A percentile compares a stretch with the other conserved stretches of the same genome.
Evolutionary conservation across 192 early-diverging fungal genomes (phyloP).

Genomic region (Rhizoclosmatium sp.): DNA sequence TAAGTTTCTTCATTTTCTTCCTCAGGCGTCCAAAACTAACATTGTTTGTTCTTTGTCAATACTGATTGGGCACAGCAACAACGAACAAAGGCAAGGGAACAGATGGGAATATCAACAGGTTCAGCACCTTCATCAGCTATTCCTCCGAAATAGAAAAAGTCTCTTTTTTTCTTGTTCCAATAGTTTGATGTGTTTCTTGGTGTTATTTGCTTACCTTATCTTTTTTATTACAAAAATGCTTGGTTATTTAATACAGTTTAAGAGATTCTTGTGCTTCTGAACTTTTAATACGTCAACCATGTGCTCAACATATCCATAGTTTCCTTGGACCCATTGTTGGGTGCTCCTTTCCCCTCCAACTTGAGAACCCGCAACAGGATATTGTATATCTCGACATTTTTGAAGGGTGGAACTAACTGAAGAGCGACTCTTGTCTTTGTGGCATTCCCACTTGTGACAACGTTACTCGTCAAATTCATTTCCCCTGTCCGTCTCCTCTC

Average conservation of each 20-base stretch:
- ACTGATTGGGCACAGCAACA: constrained; percentile 55
- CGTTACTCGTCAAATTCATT: background rate
- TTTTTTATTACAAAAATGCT: too few relatives aligned
- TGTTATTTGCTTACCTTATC: background rate
- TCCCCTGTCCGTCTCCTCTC: background rate
- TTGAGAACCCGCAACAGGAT: constrained; percentile 5
- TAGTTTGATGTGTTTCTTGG: background rate
- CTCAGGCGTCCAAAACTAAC: background rate
- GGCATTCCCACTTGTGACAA: background rate
- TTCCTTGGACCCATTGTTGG: constrained; percentile 74
- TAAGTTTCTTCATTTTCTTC: constrained; percentile 14
- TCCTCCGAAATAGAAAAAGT: background rate
- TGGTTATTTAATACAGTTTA: too few relatives aligned
- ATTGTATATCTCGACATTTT: constrained; percentile 30
- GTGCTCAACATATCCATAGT: constrained; percentile 25
- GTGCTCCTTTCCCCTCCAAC: constrained; percentile 56
- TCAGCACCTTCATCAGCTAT: background rate
- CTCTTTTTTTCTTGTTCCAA: background rate
- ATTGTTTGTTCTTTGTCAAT: constrained; percentile 7
- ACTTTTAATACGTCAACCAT: constrained; percentile 12
- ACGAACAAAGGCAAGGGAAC: constrained; percentile 33
- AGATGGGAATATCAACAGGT: too few relatives aligned
- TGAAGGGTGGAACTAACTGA: constrained; percentile 44
- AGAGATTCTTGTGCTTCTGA: background rate
- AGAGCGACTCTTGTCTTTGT: background rate